Conservation (phyloP, 805 yeast species). For the Naumovozyma castellii region DNA sequence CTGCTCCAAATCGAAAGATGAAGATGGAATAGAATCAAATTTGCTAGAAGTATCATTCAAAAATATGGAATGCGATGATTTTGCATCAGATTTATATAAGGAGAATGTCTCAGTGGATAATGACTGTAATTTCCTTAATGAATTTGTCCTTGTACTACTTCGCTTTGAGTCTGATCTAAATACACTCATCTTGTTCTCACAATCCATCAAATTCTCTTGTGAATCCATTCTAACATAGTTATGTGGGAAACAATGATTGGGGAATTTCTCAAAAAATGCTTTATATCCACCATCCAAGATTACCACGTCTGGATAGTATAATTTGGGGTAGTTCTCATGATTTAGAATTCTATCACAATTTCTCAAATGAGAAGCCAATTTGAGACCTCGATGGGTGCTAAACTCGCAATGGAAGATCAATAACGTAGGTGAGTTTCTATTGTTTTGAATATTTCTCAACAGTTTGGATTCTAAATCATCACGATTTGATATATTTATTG, state of each 20-base stretch:
- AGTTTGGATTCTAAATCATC: conserved; percentile 55
- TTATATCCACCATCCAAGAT: conserved; percentile 89
- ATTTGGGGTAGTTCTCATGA: conserved; percentile 64
- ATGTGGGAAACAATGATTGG: conserved; percentile 59
- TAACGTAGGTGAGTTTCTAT: conserved; percentile 30
- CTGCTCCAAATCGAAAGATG: conserved; percentile 9
- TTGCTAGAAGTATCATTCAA: neutral
- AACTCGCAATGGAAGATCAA: conserved; percentile 92
- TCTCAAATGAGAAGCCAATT: conserved; percentile 79
- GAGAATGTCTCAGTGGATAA: conserved; percentile 4
- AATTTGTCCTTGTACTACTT: conserved; percentile 28
- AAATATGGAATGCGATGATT: neutral
- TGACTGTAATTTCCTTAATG: conserved; percentile 19
- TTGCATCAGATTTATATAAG: neutral
- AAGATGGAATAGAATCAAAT: neutral
- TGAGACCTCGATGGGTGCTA: conserved; percentile 87
- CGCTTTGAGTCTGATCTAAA: conserved; percentile 40
- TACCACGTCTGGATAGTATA: conserved; percentile 81
- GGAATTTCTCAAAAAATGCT: conserved; percentile 53
- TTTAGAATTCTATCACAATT: conserved; percentile 72
- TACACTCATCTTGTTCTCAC: conserved; percentile 45
- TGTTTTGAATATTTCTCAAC: conserved; percentile 16
- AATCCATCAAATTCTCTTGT: conserved; percentile 26
- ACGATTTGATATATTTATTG: conserved; percentile 67
- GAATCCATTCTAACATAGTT: conserved; percentile 76